Conservation (phyloP, 805 yeast genomes). For the Yarrowia osloensis region DNA sequence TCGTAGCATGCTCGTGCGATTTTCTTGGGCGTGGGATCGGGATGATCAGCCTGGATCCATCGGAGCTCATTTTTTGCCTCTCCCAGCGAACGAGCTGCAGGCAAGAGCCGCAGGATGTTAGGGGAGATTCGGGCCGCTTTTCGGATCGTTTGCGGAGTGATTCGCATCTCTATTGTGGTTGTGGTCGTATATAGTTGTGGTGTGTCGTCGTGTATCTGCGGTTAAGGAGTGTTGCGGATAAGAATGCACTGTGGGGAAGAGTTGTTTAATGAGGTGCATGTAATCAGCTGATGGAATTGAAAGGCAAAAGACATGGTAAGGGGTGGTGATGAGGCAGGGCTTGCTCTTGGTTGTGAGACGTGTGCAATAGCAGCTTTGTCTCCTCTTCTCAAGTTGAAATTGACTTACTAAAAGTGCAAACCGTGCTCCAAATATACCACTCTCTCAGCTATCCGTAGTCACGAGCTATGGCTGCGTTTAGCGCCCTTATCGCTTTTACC, state of each 20-base stretch:
- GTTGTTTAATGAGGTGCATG: conserved; percentile 18
- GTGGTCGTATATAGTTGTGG: neutral
- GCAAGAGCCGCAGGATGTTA: neutral
- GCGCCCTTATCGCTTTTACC: conserved; percentile 12
- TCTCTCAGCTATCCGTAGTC: neutral
- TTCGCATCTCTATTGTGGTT: conserved; percentile 3
- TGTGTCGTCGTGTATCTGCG: neutral
- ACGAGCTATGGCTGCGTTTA: neutral
- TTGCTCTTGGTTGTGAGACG: neutral
- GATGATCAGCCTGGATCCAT: conserved; percentile 24
- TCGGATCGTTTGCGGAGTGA: neutral
- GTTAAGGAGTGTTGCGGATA: neutral
- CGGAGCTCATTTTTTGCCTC: conserved; percentile 16
- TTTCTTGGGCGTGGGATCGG: conserved; percentile 23
- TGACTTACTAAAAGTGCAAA: too few relatives aligned
- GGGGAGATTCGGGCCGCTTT: conserved; percentile 13
- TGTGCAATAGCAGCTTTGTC: neutral
- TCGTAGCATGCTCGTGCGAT: conserved; percentile 2
- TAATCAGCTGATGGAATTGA: neutral
- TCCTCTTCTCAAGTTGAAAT: too few relatives aligned
- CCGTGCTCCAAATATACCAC: too few relatives aligned
- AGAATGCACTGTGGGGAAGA: conserved; percentile 5
- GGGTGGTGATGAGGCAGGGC: too few relatives aligned
- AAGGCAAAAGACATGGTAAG: neutral
- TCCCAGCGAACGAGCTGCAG: neutral